These are phyloP conservation scores for Penicillium capsulatum DNA, from an alignment of 2,329 filamentous ascomycete species.

Conservation along the genomic window DNA sequence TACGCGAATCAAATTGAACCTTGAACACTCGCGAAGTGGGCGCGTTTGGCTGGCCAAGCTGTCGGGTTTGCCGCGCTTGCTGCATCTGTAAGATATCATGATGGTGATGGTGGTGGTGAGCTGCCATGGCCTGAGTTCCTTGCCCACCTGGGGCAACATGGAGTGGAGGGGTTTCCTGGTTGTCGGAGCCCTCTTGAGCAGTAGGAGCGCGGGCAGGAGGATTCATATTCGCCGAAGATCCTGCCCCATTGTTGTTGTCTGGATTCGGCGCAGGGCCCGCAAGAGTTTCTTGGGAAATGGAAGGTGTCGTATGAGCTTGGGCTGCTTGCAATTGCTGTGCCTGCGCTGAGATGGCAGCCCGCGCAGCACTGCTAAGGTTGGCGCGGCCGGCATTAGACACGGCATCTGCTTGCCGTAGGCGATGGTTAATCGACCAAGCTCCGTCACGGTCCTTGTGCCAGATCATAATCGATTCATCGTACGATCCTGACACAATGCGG, in stretches of 20 bases:
- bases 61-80: slow-evolving; percentile 11
- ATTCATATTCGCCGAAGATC: slow-evolving; percentile 2
- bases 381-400: slow-evolving; percentile 34
- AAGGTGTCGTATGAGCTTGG: slow-evolving; percentile 11
- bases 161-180: slow-evolving; percentile 3
- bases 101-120: slow-evolving; percentile 15
- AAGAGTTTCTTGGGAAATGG: slow-evolving; percentile 4
- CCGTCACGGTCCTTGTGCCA: slow-evolving; percentile 86
- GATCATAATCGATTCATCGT: slow-evolving; percentile 92
- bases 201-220: slow-evolving; percentile 1
- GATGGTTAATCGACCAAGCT: slow-evolving; percentile 74
- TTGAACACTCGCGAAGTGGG: slow-evolving; percentile 75
- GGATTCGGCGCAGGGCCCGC: background rate
- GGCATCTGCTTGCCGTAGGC: slow-evolving; percentile 61
- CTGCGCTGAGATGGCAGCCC: slow-evolving; percentile 20
- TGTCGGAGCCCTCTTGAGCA: slow-evolving; percentile 3
- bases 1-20: slow-evolving; percentile 87
- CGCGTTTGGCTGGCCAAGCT: slow-evolving; percentile 29
- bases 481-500: slow-evolving; percentile 94
- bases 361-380: slow-evolving; percentile 16
- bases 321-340: slow-evolving; percentile 19
- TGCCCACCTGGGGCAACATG: background rate
- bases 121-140: background rate
- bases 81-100: slow-evolving; percentile 5
- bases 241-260: slow-evolving; percentile 1